Evolutionary conservation across 1,284 basidiomycete species (phyloP).

Genomic region (Cystobasidiaceae sp.): DNA sequence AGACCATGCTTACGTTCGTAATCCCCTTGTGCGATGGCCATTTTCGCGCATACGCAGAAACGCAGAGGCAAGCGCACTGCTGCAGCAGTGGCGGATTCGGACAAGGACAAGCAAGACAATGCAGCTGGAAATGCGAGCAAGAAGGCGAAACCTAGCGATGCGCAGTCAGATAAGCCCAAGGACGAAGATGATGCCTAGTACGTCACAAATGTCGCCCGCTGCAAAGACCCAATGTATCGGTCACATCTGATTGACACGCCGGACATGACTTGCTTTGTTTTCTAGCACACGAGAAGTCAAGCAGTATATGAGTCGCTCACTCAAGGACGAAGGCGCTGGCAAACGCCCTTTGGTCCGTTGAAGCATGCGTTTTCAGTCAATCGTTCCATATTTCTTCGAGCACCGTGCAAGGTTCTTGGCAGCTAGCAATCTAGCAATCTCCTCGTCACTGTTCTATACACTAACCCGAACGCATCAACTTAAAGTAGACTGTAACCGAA

Average conservation of each 20-base stretch:
- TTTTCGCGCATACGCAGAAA: slow-evolving; percentile 1
- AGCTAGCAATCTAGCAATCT: too few relatives aligned
- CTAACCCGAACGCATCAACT: too few relatives aligned
- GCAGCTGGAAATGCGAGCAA: slow-evolving; percentile 4
- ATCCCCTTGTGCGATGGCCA: too few relatives aligned
- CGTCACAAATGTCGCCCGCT: neutral
- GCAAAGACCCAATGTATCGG: too few relatives aligned
- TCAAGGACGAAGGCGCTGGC: slow-evolving; percentile 28
- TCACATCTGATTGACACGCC: too few relatives aligned
- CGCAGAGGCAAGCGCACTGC: slow-evolving; percentile 21
- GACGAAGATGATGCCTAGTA: slow-evolving; percentile 19
- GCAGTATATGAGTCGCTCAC: neutral
- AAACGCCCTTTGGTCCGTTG: slow-evolving; percentile 21
- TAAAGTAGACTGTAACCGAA: too few relatives aligned
- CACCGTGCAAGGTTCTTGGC: too few relatives aligned
- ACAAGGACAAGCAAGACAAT: neutral
- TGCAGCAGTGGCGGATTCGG: neutral
- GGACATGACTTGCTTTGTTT: neutral
- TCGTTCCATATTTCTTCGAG: neutral
- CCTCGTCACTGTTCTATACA: too few relatives aligned
- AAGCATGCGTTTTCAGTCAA: neutral
- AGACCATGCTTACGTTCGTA: too few relatives aligned
- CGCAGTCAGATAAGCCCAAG: neutral
- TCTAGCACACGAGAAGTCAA: neutral
- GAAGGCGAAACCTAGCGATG: slow-evolving; percentile 2